phyloP scores from a whole-genome alignment of 2,329 filamentous ascomycete genomes.

The Graphilbum ipis-grandicollis region DNA sequence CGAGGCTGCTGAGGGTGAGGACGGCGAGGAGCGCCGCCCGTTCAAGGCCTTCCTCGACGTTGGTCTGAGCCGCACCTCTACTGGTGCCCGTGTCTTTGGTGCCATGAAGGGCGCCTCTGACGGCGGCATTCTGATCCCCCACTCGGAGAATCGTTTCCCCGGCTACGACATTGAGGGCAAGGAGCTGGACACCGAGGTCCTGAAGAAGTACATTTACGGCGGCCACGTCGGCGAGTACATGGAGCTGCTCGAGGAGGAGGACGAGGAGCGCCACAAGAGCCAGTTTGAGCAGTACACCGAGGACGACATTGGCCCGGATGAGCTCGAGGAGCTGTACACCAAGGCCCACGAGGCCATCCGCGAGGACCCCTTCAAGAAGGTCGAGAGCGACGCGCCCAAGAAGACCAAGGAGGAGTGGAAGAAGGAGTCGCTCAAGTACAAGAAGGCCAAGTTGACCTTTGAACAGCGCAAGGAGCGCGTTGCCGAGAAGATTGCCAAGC shows the following conservation, averaged over 20 bases:
- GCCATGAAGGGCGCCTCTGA: slow-evolving; percentile 99
- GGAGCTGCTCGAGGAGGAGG: slow-evolving; percentile 98
- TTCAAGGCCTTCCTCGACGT: slow-evolving; percentile 99
- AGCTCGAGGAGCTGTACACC: slow-evolving; percentile 87
- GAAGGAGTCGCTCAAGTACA: slow-evolving; percentile 85
- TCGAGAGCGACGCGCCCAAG: slow-evolving; percentile 55
- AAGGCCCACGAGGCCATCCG: slow-evolving; percentile 95
- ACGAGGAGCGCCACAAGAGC: slow-evolving; percentile 98
- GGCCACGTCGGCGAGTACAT: slow-evolving; percentile 99
- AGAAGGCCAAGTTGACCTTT: slow-evolving; percentile 57
- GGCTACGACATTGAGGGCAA: slow-evolving; percentile 94
- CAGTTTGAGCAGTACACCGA: slow-evolving; percentile 98
- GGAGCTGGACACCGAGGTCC: slow-evolving; percentile 92
- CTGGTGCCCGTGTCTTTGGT: slow-evolving; percentile 96
- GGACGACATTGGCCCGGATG: slow-evolving; percentile 89
- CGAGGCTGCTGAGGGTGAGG: slow-evolving; percentile 80
- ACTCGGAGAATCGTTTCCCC: slow-evolving; percentile 99
- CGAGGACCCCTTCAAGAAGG: slow-evolving; percentile 96
- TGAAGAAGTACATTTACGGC: slow-evolving; percentile 98
- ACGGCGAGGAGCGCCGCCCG: slow-evolving; percentile 74
- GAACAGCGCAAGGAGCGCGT: slow-evolving; percentile 70
- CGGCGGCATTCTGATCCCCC: slow-evolving; percentile 89
- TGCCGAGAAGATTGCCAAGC: slow-evolving; percentile 78
- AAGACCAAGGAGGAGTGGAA: slow-evolving; percentile 98
- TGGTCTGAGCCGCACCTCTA: slow-evolving; percentile 91